Conservation (phyloP, 1,284 basidiomycete genomes). For the Ceratobasidium sp. region DNA sequence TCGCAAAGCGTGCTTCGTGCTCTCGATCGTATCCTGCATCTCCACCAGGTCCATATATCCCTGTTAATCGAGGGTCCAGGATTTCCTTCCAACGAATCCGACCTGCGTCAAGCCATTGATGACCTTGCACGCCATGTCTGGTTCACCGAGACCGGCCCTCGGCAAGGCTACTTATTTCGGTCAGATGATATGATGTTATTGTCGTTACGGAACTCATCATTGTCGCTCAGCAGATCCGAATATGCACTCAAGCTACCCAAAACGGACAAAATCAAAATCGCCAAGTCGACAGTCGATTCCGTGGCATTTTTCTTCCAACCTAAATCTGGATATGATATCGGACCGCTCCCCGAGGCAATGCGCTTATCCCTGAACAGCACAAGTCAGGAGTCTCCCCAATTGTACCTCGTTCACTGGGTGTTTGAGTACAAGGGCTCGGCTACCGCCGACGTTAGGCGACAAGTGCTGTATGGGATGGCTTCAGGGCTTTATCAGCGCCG, state of each 20-base stretch:
- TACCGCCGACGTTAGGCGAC: not conserved
- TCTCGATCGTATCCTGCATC: too few relatives aligned
- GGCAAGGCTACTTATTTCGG: not conserved
- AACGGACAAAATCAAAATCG: not conserved
- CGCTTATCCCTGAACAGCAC: not conserved
- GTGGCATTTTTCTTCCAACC: not conserved
- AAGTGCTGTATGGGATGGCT: not conserved
- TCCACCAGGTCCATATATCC: too few relatives aligned
- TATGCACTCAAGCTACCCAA: not conserved
- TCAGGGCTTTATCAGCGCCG: too few relatives aligned
- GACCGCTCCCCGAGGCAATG: not conserved
- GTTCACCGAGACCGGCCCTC: not conserved
- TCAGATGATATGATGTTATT: not conserved
- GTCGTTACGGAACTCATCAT: too few relatives aligned
- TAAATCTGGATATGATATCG: not conserved
- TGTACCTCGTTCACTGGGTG: slow-evolving; percentile 5
- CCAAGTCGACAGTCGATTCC: not conserved
- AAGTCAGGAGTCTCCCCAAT: not conserved
- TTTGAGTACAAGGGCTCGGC: not conserved
- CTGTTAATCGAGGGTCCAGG: too few relatives aligned
- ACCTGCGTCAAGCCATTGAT: not conserved
- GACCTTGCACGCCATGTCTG: not conserved
- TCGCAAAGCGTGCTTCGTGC: too few relatives aligned
- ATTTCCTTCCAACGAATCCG: not conserved
- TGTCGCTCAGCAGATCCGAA: not conserved